phyloP scores from a whole-genome alignment of 202 grass and related monocot species.

The Zoysia matrella region DNA sequence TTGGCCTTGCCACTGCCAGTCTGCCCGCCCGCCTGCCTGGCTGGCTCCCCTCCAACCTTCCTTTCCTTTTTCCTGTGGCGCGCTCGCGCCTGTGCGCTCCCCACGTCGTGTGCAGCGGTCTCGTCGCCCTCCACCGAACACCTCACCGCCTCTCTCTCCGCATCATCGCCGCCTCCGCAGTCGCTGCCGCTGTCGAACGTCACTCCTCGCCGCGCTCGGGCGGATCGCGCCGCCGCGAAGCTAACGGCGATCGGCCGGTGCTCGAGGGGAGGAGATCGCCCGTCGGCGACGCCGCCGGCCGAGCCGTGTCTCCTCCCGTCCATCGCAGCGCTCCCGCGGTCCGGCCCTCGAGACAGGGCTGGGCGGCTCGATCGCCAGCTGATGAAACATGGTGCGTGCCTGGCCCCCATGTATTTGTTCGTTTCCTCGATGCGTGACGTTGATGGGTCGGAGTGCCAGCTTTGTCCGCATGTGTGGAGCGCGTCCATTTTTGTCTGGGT shows the following conservation, averaged over 20 bases:
- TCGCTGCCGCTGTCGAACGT: not conserved
- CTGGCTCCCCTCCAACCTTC: not conserved
- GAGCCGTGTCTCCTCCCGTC: constrained; percentile 61
- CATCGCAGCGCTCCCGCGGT: constrained; percentile 27
- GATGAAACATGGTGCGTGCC: constrained; percentile 66
- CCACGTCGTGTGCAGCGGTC: not conserved
- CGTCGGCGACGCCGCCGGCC: constrained; percentile 50
- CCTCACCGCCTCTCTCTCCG: not conserved
- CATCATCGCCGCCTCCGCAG: not conserved
- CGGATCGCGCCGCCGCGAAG: constrained; percentile 40
- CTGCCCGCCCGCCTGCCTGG: not conserved
- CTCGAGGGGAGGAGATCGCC: constrained; percentile 62
- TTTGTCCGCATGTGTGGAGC: constrained; percentile 40
- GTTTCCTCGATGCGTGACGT: not conserved
- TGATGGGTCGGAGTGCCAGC: constrained; percentile 36
- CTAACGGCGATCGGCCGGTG: constrained; percentile 50
- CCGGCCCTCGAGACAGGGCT: constrained; percentile 22
- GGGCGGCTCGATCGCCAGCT: constrained; percentile 42
- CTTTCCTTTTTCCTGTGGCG: constrained; percentile 10
- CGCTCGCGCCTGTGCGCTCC: constrained; percentile 5
- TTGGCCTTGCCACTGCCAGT: not conserved
- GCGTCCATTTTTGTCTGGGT: constrained; percentile 43
- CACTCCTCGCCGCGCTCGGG: not conserved
- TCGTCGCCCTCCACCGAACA: constrained; percentile 28
- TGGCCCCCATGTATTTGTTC: not conserved